Evolutionary conservation across 1,284 basidiomycete species (phyloP), one percentile per base, ranked within the genome.

Genomic region (Gomphus sp.): DNA sequence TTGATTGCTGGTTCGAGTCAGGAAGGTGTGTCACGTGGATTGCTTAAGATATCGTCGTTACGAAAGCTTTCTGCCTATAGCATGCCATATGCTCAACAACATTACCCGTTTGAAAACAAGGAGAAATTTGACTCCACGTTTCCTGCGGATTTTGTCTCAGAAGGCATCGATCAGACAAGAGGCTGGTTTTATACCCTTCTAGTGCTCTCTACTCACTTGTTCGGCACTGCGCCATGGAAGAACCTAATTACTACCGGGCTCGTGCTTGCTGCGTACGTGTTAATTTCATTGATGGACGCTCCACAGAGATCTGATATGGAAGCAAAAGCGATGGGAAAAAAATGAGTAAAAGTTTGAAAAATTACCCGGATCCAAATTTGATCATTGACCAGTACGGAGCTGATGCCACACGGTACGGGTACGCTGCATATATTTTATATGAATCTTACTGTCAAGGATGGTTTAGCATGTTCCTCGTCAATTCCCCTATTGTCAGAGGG

Each of bases 1-100:
- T 99, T 71, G 97, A 99, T 72, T 99, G 97, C 71, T 99, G 97
- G 97, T 99, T 99, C 71, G 97, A 99, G 76, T 98, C 96, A 7
- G 97, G 97, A 74, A 93, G 90, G 92, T 92, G 64, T 61, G 79
- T 64, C 22, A 6, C 9, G 14, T 37, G 52, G 10, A 34, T 14
- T 12, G n/a, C 16, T 58, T 11, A 9, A 12, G 37, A 36, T n/a
- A 18, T 16, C 41, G n/a, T 28, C 48, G 44, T 51, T 28, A n/a
- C 22, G 25, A n/a, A 43, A 31, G 16, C 34, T 54, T 34, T 51
- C 28, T 52, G 8, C 55, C 28, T 60, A 9, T 64, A 96, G 94
- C 69, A 99, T 99, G 97, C 97, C 97, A 4, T 99, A 97, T 69
- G 97, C 95, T 1, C 96, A 98, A 69, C 80, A 86, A 12, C 97